These are phyloP conservation scores for Apophysomyces trapeziformis DNA, from an alignment of 371 early-diverging fungal genomes.

Conservation along the genomic window DNA sequence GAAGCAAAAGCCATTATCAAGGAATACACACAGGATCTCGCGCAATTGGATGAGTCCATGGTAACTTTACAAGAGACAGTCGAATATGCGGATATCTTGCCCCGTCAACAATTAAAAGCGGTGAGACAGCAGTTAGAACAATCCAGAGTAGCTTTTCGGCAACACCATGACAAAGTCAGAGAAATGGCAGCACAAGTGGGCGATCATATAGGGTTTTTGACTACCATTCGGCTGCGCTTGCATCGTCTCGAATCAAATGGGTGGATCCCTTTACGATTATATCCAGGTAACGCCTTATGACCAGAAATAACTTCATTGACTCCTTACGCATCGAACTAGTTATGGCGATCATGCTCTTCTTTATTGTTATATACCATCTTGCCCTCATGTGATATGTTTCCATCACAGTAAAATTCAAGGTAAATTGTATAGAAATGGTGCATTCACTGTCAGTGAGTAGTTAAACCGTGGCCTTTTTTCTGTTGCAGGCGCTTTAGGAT, in stretches of 20 bases:
- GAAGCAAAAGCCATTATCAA: conserved; percentile 3
- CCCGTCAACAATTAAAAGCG: neutral
- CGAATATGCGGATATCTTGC: neutral
- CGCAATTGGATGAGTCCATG: neutral
- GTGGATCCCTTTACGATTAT: neutral
- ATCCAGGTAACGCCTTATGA: neutral
- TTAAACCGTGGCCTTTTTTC: too few relatives aligned
- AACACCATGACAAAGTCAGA: neutral
- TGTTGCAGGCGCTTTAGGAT: too few relatives aligned
- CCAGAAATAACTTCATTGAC: neutral
- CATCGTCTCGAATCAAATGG: neutral
- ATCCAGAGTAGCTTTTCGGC: neutral
- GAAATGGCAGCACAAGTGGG: neutral
- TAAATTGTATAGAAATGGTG: too few relatives aligned
- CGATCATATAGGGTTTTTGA: conserved; percentile 1
- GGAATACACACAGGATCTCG: neutral
- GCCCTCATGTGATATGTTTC: too few relatives aligned
- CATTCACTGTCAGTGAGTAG: too few relatives aligned
- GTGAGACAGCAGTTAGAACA: conserved; percentile 1
- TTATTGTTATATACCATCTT: too few relatives aligned
- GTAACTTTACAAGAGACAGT: neutral
- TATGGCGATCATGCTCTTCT: too few relatives aligned
- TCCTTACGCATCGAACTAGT: neutral
- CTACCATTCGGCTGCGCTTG: neutral
- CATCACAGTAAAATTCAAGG: too few relatives aligned